Evolutionary conservation across 495 filamentous ascomycete genomes (phyloP).

Genomic region (Podospora comata): DNA sequence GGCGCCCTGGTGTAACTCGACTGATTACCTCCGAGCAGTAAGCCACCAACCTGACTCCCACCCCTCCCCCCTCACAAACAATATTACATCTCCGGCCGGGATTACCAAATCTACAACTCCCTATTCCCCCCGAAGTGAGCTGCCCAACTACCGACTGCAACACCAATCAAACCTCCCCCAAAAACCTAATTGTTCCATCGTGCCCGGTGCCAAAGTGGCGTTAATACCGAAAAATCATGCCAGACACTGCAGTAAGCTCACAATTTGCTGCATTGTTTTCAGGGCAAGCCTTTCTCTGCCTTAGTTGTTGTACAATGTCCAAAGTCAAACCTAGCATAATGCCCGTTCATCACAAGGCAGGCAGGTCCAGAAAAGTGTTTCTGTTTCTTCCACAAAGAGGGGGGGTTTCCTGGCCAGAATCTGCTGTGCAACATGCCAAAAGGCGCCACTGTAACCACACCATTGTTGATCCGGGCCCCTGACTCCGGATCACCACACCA

Average conservation of each 20-base stretch:
- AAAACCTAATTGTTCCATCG: neutral
- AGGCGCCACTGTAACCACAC: neutral
- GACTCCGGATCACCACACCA: neutral
- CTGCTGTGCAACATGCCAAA: neutral
- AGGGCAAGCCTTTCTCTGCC: too few relatives aligned
- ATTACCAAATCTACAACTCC: neutral
- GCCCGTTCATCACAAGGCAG: too few relatives aligned
- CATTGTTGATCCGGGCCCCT: neutral
- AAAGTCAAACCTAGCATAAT: too few relatives aligned
- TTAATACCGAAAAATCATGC: neutral
- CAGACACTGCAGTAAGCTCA: neutral
- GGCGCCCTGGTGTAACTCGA: too few relatives aligned
- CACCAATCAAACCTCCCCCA: neutral
- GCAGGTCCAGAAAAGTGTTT: too few relatives aligned
- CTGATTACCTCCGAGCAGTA: neutral
- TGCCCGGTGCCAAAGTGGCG: neutral
- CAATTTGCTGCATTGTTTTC: too few relatives aligned
- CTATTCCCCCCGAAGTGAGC: too few relatives aligned
- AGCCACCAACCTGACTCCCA: neutral
- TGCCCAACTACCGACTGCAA: neutral
- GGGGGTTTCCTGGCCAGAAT: too few relatives aligned
- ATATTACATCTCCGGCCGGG: neutral
- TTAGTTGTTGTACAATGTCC: too few relatives aligned
- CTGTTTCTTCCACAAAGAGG: too few relatives aligned
- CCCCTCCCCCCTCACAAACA: neutral